Conservation (phyloP, 2,329 filamentous ascomycete species). For the Lachnellula suecica region DNA sequence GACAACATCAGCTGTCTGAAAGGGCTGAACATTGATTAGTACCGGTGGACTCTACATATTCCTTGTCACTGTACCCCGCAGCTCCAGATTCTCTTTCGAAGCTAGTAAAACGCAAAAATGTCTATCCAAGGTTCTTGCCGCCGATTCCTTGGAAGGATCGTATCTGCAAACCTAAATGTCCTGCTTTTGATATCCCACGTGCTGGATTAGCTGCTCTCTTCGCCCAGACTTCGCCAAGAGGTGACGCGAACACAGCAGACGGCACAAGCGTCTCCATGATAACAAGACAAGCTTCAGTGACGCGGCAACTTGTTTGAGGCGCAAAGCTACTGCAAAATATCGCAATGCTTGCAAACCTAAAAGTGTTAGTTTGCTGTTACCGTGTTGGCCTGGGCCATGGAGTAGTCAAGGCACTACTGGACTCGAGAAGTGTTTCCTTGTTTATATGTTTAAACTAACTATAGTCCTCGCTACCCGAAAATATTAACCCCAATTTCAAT, state of each 20-base stretch:
- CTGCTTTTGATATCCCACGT: background rate
- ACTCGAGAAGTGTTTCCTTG: no score
- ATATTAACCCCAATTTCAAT: no score
- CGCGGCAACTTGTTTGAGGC: slow-evolving; percentile 1
- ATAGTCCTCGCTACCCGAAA: no score
- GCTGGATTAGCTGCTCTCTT: no score
- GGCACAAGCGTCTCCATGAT: slow-evolving; percentile 1
- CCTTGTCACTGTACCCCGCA: background rate
- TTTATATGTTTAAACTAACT: no score
- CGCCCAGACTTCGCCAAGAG: slow-evolving; percentile 2
- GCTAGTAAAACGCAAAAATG: background rate
- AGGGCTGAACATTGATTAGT: background rate
- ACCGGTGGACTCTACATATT: background rate
- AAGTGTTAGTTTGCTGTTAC: background rate
- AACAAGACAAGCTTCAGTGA: slow-evolving; percentile 11
- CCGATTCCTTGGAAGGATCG: background rate
- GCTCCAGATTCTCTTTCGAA: no score
- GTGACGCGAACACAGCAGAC: background rate
- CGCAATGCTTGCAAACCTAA: background rate
- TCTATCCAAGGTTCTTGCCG: background rate
- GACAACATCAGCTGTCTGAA: background rate
- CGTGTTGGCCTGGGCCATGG: background rate
- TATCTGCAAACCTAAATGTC: background rate
- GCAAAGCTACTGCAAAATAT: background rate
- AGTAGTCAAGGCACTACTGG: background rate